Evolutionary conservation across 257 asterid genomes (phyloP), one percentile per base, ranked within the genome.

Genomic region (Solanum infundibuliforme): DNA sequence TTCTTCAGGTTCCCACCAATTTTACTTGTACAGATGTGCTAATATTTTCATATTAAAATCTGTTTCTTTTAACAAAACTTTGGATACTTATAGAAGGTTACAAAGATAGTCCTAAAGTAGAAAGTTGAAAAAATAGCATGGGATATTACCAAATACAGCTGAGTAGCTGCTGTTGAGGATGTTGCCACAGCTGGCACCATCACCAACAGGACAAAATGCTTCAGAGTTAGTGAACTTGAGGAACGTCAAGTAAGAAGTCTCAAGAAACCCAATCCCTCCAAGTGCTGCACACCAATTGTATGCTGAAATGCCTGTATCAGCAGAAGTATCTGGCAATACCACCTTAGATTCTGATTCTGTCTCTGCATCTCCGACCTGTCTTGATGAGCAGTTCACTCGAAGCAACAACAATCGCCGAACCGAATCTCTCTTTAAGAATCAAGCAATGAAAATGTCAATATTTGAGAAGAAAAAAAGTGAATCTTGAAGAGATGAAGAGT

Each of bases 201-300:
- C 95, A 41, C 94, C 95, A 38, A 90, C 79, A 23, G 98, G 98
- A 89, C 99, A 97, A 89, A 97, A 92, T 73, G 96, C 99, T 12
- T 94, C 98, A 36, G 97, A 91, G 87, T 93, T 86, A 55, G 98
- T 90, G 83, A 97, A 91, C 85, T 97, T 97, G 72, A 94, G 93
- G 91, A 90, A 95, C 43, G 95, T 95, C 95, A 97, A 93, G 90
- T 97, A 97, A 13, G 95, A 90, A 6, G 99, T 95, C 91, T 97
- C 99, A 77, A 97, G 87, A 83, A 95, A 94, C 41, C 99, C 99
- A 66, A 97, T 62, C 34, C 94, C 96, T 41, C 98, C 99, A 29
- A 97, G 95, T 62, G 89, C 97, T 62, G 94, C 96, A 82, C 92
- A 92, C 98, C 95, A 95, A 85, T 86, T 91, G 89, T 92, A 94